phyloP scores from a whole-genome alignment of 768 basidiomycete species.

The Peribolospora baueri region DNA sequence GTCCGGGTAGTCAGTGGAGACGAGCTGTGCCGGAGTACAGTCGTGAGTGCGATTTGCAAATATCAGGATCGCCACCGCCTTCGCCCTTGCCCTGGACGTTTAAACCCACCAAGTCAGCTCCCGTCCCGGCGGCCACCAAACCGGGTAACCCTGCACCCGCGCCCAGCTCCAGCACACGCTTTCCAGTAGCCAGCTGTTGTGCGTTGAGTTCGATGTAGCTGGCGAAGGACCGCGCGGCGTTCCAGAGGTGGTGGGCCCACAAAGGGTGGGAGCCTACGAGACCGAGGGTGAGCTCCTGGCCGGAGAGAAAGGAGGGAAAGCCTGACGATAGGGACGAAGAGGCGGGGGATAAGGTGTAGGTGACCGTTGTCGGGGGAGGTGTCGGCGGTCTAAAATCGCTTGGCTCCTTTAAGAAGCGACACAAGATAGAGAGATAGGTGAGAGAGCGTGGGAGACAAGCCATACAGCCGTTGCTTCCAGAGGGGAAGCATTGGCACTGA shows the following conservation, averaged over 20 bases:
- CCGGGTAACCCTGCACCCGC: conserved; percentile 81
- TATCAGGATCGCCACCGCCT: neutral
- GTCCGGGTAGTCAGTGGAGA: conserved; percentile 88
- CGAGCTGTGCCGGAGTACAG: conserved; percentile 27
- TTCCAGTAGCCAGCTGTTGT: conserved; percentile 14
- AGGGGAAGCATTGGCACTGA: neutral
- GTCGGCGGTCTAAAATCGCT: conserved; percentile 5
- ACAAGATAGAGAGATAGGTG: neutral
- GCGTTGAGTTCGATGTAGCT: conserved; percentile 17
- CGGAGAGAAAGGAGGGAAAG: too few relatives aligned
- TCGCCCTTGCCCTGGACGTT: neutral
- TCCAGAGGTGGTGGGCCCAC: conserved; percentile 16
- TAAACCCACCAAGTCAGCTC: conserved; percentile 37
- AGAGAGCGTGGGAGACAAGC: neutral
- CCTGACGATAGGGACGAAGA: neutral
- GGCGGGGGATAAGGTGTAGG: neutral
- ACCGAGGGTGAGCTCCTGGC: too few relatives aligned
- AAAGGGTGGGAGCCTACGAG: neutral
- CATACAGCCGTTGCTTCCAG: conserved; percentile 4
- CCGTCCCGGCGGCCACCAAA: conserved; percentile 44
- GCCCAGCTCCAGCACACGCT: conserved; percentile 57
- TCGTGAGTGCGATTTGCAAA: neutral
- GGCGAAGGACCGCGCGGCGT: conserved; percentile 15
- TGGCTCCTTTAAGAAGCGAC: conserved; percentile 2
- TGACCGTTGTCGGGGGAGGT: conserved; percentile 5